A percentile compares a stretch with the other conserved stretches of the same genome.
phyloP scores from a whole-genome alignment of 192 early-diverging fungal species.

The Coemansia sp. region DNA sequence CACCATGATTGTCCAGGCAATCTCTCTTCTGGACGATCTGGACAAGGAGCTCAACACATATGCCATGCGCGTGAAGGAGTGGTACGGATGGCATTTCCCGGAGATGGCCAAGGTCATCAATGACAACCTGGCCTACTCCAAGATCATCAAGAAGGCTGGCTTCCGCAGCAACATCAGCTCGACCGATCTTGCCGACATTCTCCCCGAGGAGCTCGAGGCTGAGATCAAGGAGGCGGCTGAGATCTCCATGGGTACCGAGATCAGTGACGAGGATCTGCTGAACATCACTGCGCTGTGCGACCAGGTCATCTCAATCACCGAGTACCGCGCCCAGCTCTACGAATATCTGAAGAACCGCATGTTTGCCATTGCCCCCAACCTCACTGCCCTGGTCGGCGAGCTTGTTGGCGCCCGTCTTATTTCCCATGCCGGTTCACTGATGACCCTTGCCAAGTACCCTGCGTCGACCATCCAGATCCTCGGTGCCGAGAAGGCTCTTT shows the following conservation, averaged over 20 bases:
- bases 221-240: constrained; percentile 97
- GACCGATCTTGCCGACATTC: constrained; percentile 77
- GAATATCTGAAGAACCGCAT: constrained; percentile 99
- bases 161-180: constrained; percentile 80
- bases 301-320: constrained; percentile 93
- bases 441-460: constrained; percentile 97
- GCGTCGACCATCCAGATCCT: constrained; percentile 99
- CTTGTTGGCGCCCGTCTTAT: constrained; percentile 98
- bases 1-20: constrained; percentile 99
- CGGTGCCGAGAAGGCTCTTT: constrained; percentile 99
- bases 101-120: constrained; percentile 96
- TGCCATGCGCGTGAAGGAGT: constrained; percentile 97
- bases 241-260: constrained; percentile 99
- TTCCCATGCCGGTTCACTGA: constrained; percentile 93
- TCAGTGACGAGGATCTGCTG: constrained; percentile 93
- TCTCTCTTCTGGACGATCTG: constrained; percentile 94
- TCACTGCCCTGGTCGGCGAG: constrained; percentile 95
- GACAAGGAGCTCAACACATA: constrained; percentile 99
- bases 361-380: constrained; percentile 84
- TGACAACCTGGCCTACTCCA: constrained; percentile 94
- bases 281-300: constrained; percentile 94
- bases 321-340: constrained; percentile 93
- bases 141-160: constrained; percentile 86
- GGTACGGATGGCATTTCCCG: constrained; percentile 99
- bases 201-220: constrained; percentile 89